Evolutionary conservation across 768 basidiomycete genomes (phyloP).

Genomic region (Collybiopsis confluens): DNA sequence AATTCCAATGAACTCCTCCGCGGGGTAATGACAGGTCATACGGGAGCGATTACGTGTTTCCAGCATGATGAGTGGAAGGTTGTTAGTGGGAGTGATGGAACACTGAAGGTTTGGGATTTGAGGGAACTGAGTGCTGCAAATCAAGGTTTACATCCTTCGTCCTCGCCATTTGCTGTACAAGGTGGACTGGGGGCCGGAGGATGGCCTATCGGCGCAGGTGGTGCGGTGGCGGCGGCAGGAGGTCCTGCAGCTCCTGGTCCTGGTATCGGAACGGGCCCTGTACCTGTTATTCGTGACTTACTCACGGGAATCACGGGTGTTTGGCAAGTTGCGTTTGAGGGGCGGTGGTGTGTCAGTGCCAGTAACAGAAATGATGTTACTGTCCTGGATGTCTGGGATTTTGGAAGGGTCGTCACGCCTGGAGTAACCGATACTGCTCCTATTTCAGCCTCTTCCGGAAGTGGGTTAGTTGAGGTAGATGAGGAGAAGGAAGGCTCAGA

Average conservation of each 20-base stretch:
- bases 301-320: conserved; percentile 90
- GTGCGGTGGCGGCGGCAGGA: not conserved
- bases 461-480: not conserved
- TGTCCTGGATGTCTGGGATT: conserved; percentile 88
- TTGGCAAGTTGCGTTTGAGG: conserved; percentile 97
- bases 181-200: not conserved
- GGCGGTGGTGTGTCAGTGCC: conserved; percentile 91
- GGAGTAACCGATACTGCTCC: not conserved
- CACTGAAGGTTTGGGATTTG: conserved; percentile 97
- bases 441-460: not conserved
- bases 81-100: conserved; percentile 91
- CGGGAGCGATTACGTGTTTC: conserved; percentile 99
- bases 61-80: conserved; percentile 98
- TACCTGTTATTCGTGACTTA: conserved; percentile 81
- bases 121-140: conserved; percentile 36
- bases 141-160: not conserved
- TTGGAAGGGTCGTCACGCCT: conserved; percentile 35
- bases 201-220: not conserved
- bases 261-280: conserved; percentile 21
- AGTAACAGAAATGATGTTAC: conserved; percentile 77
- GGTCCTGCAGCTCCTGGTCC: not conserved
- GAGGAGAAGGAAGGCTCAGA: conserved; percentile 12
- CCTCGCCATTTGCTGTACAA: not conserved
- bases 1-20: conserved; percentile 38
- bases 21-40: conserved; percentile 84